These are phyloP conservation scores for Ophiorrhiza pumila DNA, from an alignment of 257 asterid genomes.

Conservation along the genomic window DNA sequence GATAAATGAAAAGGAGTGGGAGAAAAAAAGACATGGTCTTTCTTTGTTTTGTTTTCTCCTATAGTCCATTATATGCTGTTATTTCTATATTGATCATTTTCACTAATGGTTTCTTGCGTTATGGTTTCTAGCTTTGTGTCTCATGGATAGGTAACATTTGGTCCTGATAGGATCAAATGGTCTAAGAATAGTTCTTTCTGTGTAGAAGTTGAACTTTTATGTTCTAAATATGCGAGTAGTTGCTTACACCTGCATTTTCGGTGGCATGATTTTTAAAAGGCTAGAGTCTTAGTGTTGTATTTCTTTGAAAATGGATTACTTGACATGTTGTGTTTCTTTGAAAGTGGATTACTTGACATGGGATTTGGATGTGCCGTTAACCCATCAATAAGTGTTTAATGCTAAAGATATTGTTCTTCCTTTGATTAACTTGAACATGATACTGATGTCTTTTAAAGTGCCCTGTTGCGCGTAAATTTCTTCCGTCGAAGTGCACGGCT, in stretches of 20 bases:
- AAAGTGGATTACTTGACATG: neutral
- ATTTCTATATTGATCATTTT: neutral
- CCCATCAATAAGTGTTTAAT: neutral
- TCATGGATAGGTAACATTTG: neutral
- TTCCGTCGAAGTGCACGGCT: neutral
- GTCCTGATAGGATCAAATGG: neutral
- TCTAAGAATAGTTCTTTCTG: neutral
- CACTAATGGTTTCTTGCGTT: neutral
- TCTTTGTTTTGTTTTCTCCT: neutral
- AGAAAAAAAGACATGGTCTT: neutral
- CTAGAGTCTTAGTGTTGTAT: neutral
- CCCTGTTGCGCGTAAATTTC: neutral
- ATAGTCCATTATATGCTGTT: neutral
- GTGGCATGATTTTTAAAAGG: neutral
- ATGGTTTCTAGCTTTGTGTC: neutral
- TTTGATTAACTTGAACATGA: neutral
- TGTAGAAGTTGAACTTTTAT: neutral
- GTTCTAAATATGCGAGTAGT: neutral
- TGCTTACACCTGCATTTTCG: neutral
- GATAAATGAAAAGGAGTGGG: neutral
- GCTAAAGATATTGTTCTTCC: neutral
- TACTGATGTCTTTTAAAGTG: neutral
- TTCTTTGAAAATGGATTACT: neutral
- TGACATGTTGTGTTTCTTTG: neutral
- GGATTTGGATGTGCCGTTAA: neutral